phyloP scores from a whole-genome alignment of 2,329 filamentous ascomycete genomes.

The Tolypocladium endophyticum region DNA sequence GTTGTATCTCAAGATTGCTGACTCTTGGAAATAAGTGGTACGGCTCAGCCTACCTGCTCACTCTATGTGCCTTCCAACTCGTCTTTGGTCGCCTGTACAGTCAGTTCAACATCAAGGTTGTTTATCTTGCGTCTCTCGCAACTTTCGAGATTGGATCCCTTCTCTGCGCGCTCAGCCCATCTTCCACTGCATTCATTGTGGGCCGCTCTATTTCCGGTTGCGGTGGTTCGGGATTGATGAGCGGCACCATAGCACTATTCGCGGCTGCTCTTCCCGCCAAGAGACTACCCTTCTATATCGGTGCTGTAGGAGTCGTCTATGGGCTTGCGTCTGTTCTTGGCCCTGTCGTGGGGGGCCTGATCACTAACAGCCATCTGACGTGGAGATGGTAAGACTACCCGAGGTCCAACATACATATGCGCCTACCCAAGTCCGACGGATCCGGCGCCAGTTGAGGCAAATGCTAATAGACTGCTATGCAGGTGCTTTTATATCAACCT shows the following conservation, averaged over 20 bases:
- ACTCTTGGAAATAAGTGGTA: background rate
- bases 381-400: background rate
- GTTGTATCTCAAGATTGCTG: background rate
- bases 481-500: conserved; percentile 1
- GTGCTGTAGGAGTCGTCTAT: background rate
- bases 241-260: conserved; percentile 1
- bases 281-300: background rate
- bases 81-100: conserved; percentile 1
- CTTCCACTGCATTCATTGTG: background rate
- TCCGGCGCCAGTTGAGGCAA: background rate
- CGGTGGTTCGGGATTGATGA: background rate
- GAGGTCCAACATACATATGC: background rate
- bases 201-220: background rate
- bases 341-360: background rate
- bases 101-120: background rate
- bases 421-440: background rate
- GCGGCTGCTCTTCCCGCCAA: background rate
- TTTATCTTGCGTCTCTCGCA: background rate
- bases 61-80: background rate
- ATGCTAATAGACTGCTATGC: background rate
- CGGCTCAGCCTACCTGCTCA: background rate
- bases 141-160: background rate
- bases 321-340: background rate
- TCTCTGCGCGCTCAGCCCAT: background rate
- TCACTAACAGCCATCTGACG: background rate